These are phyloP conservation scores for Harringtonia lauricola DNA, from an alignment of 2,329 filamentous ascomycete species.

Conservation along the genomic window DNA sequence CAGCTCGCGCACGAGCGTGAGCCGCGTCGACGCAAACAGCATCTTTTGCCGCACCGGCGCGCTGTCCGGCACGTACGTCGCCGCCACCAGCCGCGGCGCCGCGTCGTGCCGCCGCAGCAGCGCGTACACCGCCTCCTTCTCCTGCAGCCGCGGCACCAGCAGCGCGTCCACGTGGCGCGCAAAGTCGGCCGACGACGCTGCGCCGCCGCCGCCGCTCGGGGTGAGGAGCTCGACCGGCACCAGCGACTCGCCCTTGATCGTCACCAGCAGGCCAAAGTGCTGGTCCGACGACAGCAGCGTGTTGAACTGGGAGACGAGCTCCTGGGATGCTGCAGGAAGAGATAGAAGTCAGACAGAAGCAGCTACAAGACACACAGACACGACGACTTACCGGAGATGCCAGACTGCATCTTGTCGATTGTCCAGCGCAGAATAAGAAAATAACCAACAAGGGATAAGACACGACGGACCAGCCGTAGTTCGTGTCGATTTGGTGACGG, in stretches of 20 bases:
- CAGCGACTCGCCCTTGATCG: slow-evolving; percentile 59
- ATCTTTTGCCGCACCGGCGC: slow-evolving; percentile 79
- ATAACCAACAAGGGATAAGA: not conserved
- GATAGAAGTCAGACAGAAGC: not conserved
- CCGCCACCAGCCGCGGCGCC: slow-evolving; percentile 49
- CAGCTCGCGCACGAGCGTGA: slow-evolving; percentile 66
- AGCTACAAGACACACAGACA: not conserved
- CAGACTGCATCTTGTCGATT: slow-evolving; percentile 56
- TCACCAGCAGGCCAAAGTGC: slow-evolving; percentile 60
- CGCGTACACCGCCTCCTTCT: slow-evolving; percentile 60
- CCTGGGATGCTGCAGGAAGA: slow-evolving; percentile 51
- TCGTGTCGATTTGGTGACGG: not conserved
- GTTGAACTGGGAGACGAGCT: slow-evolving; percentile 66
- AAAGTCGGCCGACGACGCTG: slow-evolving; percentile 45
- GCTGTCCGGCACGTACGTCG: slow-evolving; percentile 70
- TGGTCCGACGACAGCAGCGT: slow-evolving; percentile 48
- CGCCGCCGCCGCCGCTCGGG: slow-evolving; percentile 39
- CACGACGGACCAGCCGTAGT: slow-evolving; percentile 4
- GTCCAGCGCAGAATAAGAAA: no score
- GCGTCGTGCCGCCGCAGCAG: slow-evolving; percentile 58
- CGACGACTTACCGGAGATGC: slow-evolving; percentile 52
- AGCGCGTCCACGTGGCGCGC: slow-evolving; percentile 46
- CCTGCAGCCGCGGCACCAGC: slow-evolving; percentile 52
- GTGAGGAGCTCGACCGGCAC: slow-evolving; percentile 43
- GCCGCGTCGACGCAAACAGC: slow-evolving; percentile 68